These are phyloP conservation scores for Melaleuca quinquenervia DNA, from an alignment of 345 rosid genomes.

Conservation along the genomic window DNA sequence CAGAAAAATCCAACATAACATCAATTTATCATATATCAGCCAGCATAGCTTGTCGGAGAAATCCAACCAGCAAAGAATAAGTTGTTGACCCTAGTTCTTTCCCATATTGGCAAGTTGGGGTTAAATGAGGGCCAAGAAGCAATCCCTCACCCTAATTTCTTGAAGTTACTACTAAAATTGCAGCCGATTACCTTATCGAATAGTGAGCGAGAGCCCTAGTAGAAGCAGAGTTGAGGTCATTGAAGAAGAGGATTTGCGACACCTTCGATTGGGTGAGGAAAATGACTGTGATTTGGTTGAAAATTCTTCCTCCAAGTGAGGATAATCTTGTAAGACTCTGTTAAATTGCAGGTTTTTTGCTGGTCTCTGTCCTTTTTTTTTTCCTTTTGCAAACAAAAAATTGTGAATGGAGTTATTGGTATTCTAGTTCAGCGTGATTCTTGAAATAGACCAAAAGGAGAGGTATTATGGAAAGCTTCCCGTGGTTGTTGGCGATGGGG, in stretches of 20 bases:
- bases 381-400: too few relatives aligned
- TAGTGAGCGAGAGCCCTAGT: too few relatives aligned
- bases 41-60: background rate
- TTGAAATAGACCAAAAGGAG: background rate
- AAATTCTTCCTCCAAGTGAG: background rate
- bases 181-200: too few relatives aligned
- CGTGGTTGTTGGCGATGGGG: background rate
- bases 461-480: background rate
- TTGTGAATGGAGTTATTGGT: background rate
- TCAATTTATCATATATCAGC: background rate
- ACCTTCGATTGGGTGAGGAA: too few relatives aligned
- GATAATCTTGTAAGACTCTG: background rate
- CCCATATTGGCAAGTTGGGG: too few relatives aligned
- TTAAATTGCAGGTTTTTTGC: background rate
- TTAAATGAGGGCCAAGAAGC: background rate
- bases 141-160: background rate
- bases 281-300: background rate
- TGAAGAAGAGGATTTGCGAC: too few relatives aligned
- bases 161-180: too few relatives aligned
- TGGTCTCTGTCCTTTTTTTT: background rate
- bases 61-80: too few relatives aligned
- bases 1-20: rapidly evolving
- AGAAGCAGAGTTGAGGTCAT: too few relatives aligned
- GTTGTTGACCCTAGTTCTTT: too few relatives aligned
- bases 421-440: background rate